phyloP scores from a whole-genome alignment of 352 stramenopile genomes.

The Phytophthora hybrid region DNA sequence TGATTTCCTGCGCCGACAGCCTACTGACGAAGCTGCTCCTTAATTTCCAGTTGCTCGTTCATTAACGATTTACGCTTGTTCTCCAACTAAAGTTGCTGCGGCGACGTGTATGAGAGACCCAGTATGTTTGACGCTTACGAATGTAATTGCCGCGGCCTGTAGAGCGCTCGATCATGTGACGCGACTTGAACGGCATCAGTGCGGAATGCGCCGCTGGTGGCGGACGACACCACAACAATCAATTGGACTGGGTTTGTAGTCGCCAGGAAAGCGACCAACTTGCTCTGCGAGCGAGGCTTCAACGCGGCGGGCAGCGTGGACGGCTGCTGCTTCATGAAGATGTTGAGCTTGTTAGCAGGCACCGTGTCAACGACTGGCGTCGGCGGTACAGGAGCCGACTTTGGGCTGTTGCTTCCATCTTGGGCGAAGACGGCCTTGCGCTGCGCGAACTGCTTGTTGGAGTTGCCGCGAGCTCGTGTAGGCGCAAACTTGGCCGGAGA shows the following conservation, averaged over 20 bases:
- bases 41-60: conserved; percentile 81
- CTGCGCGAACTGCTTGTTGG: conserved; percentile 63
- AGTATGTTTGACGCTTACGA: conserved; percentile 83
- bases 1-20: conserved; percentile 70
- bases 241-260: conserved; percentile 50
- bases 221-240: conserved; percentile 22
- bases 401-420: conserved; percentile 30
- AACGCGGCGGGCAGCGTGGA: conserved; percentile 28
- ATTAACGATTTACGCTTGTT: conserved; percentile 87
- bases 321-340: conserved; percentile 84
- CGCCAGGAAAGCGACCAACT: conserved; percentile 82
- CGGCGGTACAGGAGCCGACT: too few species aligned
- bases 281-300: conserved; percentile 75
- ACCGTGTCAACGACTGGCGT: conserved; percentile 32
- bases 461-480: conserved; percentile 36
- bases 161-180: conserved; percentile 64
- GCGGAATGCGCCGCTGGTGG: conserved; percentile 1
- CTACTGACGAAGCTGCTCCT: conserved; percentile 77
- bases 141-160: conserved; percentile 76
- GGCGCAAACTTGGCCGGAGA: conserved; percentile 42
- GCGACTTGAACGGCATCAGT: conserved; percentile 47
- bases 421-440: conserved; percentile 72
- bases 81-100: conserved; percentile 83
- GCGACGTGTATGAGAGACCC: conserved; percentile 44
- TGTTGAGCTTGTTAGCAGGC: conserved; percentile 69